Evolutionary conservation across 441 rosid genomes (phyloP).

Genomic region (Corymbia calophylla): DNA sequence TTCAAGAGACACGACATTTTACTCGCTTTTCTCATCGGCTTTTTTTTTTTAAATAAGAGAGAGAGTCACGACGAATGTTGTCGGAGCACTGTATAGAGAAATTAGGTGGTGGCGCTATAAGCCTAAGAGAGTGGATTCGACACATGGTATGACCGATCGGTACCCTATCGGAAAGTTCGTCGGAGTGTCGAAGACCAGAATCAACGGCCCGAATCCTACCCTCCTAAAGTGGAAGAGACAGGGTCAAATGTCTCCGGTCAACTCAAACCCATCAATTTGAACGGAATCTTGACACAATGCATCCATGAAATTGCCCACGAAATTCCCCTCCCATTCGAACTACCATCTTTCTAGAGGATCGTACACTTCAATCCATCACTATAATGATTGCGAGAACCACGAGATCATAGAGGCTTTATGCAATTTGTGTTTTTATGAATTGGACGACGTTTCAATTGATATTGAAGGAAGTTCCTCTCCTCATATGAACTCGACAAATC

Average conservation of each 20-base stretch:
- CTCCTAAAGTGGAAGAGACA: neutral
- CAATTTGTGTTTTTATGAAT: neutral
- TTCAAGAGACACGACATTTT: neutral
- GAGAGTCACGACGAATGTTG: neutral
- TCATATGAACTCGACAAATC: no score
- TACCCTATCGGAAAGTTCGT: fast-evolving
- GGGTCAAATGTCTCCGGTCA: neutral
- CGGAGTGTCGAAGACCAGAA: neutral
- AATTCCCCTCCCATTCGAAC: neutral
- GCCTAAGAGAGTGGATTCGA: neutral
- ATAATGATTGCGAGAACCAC: fast-evolving
- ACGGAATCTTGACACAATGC: neutral
- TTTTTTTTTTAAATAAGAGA: fast-evolving
- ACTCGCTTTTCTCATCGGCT: neutral
- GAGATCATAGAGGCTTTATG: neutral
- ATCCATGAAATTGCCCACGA: neutral
- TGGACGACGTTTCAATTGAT: fast-evolving
- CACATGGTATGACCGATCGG: fast-evolving
- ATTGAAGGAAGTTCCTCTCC: neutral
- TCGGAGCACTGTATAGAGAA: neutral
- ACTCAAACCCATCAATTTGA: neutral
- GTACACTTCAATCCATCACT: neutral
- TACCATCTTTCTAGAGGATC: neutral
- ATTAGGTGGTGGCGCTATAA: fast-evolving
- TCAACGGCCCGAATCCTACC: neutral